Evolutionary conservation across 768 basidiomycete species (phyloP), one percentile per base, ranked within the genome.

Genomic region (Suillus cothurnatus): DNA sequence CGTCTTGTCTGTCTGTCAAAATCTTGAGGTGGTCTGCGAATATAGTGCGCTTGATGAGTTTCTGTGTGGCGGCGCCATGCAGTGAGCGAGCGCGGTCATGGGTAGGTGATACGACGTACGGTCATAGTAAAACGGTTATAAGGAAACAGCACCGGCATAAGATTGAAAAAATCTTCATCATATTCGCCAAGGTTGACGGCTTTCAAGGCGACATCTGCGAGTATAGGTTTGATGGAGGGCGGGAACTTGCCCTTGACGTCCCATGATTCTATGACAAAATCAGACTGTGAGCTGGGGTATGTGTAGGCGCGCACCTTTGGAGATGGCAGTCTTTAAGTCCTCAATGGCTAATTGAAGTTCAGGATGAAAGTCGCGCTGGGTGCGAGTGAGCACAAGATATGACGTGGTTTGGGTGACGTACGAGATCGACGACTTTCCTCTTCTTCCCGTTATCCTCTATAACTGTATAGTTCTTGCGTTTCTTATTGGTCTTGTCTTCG

Each of bases 41-140:
- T 15, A 95, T 86, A n/a, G 92, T 92, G 8, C 94, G 87, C 74
- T 95, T 95, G 76, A 95, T 92, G 55, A 98, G 85, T 50, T 50
- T 50, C 50, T 50, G 17, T 17, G 26, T 2, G 17, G 8, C 12
- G 14, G 14, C 11, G 9, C 49, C 14, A 23, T 50, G 0, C 23
- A 28, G 26, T 50, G 15, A 50, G 50, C 15, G 15, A 26, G 26
- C 15, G 26, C 50, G 17, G 15, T 26, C 50, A 28, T 28, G 50
- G 26, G 15, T 50, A 26, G 7, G 50, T 50, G 26, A 28, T 0
- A 9, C 15, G 15, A 82, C 89, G 61, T 62, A 92, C 90, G 60
- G 85, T 91, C 89, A 98, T 95, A 0, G 94, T 97, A 74, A 93
- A 99, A 68, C 90, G 89, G 79, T 99, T 99, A 73, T 98, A 99